Evolutionary conservation across 257 asterid genomes (phyloP), one percentile per base, ranked within the genome.

Genomic region (Solanum gandarillasii): DNA sequence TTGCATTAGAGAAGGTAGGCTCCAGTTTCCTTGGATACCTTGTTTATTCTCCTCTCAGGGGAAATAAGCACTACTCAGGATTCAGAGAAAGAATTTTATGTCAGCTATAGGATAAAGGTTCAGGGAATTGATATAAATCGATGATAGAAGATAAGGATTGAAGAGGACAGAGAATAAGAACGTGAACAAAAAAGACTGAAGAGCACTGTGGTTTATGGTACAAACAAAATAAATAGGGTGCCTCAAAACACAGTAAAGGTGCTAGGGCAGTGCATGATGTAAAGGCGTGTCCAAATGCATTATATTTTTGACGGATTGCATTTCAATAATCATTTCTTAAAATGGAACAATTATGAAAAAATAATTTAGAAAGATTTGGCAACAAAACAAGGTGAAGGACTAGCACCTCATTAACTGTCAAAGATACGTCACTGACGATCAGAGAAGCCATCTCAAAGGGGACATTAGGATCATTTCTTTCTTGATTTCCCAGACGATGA

Each of bases 401-500:
- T 87, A 88, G 88, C 73, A 97, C 99, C 99, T 97, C 99, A 21
- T 98, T 92, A 79, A 95, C 85, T 83, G 98, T 93, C 94, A 97
- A 91, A 32, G 98, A 95, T 89, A 97, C 98, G 89, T 97, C 98
- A 74, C 90, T 87, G 82, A 97, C 88, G 87, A 92, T 93, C 90
- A 97, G 88, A 83, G 99, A 94, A 88, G 98, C 99, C 93, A 92
- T 95, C 94, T 97, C 99, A 88, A 90, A 92, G 88, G 99, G 98
- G 90, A 94, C 93, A 89, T 90, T 89, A 52, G 98, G 92, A 90
- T 97, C 99, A 89, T 89, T 93, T 91, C 96, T 92, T 90, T 96
- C 99, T 93, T 92, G 95, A 89, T 96, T 96, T 87, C 99, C 99
- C 46, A 97, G 91, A 88, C 99, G 99, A 87, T 96, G 98, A 88